Conservation (phyloP, 2,329 filamentous ascomycete species). For the Aspergillus texensis region DNA sequence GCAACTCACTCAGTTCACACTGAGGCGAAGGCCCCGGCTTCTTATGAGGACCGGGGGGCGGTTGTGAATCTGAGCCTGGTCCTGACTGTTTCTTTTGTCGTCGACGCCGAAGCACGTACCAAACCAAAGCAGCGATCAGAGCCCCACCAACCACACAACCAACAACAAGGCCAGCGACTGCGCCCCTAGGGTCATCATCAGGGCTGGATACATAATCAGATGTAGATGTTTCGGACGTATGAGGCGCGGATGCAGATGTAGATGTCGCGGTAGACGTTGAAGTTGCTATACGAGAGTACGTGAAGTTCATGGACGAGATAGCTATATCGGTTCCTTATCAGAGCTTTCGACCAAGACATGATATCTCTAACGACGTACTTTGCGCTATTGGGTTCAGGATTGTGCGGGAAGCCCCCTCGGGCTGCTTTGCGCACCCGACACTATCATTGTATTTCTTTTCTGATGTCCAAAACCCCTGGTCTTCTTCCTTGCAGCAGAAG, state of each 20-base stretch:
- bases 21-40: not conserved
- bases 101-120: not conserved
- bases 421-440: not conserved
- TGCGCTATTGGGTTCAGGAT: not conserved
- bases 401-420: not conserved
- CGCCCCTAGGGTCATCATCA: not conserved
- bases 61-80: not conserved
- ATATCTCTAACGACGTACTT: not conserved
- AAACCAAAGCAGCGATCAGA: not conserved
- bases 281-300: not conserved
- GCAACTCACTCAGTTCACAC: not conserved
- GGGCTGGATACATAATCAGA: no score
- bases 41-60: not conserved
- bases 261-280: not conserved
- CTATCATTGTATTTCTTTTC: not conserved
- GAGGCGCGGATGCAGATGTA: not conserved
- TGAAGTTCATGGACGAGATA: not conserved
- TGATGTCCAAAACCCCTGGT: not conserved
- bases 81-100: not conserved
- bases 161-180: conserved; percentile 5
- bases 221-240: not conserved
- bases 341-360: not conserved
- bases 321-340: not conserved
- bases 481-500: not conserved
- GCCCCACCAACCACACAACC: not conserved